Evolutionary conservation across 805 yeast species (phyloP), one percentile per base, ranked within the genome.

Genomic region (Pichia occidentalis): DNA sequence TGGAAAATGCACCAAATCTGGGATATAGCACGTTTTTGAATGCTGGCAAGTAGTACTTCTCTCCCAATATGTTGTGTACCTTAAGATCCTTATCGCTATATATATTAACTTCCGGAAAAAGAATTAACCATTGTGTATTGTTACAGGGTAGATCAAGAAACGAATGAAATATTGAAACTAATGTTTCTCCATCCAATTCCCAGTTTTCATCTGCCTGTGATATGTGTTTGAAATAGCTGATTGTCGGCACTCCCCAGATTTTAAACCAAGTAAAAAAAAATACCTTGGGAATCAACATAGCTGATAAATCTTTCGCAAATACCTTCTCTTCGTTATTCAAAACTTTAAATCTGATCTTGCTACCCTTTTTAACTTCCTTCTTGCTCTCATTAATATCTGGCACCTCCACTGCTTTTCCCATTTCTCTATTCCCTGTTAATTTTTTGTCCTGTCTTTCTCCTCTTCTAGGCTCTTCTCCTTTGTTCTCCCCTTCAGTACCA

Each of bases 31-130:
- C 60, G 45, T 83, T 68, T 9, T 70, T 57, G 14, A 82, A 67
- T 12, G 56, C 59, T 0, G 90, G 85, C n/a, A 82, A 63, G 39
- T 70, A 80, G 49, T 70, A 75, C 40, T 70, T 68, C 28, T 70
- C 70, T 32, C 79, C 68, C 43, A 77, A 67, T 22, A 69, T 65
- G 27, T 68, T 63, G 44, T 86, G 94, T 28, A 70, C 36, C 50
- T 56, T 46, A 32, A 63, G 54, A 31, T 67, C 67, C 25, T 70
- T 70, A 9, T 70, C 63, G 0, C 78, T 72, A 56, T 74, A 71
- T 7, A 82, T 73, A 50, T 82, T 83, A 4, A 84, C 95, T 57
- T 88, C 97, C 0, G 97, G 97, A 47, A 87, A 87, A 7, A 84
- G 46, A 1, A 79, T 76, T 0, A 86, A 49, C 85, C 94, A 78